Conservation (phyloP, 163 green algal species). For the Scenedesmus sp. region DNA sequence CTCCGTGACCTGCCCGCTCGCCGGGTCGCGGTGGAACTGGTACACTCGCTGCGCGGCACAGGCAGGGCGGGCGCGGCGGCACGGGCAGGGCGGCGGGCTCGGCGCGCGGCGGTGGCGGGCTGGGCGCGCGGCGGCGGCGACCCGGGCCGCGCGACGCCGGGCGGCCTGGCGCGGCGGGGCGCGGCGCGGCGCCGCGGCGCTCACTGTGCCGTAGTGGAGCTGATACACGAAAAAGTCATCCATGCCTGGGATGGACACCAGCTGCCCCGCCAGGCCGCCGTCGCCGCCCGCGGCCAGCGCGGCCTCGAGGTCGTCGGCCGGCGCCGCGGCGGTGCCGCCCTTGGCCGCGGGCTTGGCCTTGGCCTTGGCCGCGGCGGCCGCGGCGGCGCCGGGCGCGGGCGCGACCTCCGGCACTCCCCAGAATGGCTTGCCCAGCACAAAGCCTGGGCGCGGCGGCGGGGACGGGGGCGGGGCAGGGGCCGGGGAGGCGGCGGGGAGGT, state of each 20-base stretch:
- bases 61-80: neutral
- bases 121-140: neutral
- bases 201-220: slow-evolving; percentile 61
- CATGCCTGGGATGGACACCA: slow-evolving; percentile 37
- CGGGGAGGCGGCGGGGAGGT: no score
- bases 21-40: slow-evolving; percentile 50
- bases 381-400: neutral
- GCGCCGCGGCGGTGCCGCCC: neutral
- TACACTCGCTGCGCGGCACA: slow-evolving; percentile 48
- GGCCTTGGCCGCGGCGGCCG: neutral
- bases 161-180: no score
- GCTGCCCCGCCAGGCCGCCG: neutral
- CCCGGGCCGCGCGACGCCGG: no score
- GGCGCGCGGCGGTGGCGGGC: no score
- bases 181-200: no score
- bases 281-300: neutral
- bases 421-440: slow-evolving; percentile 49
- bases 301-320: neutral
- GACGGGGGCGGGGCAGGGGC: no score
- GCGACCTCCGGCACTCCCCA: slow-evolving; percentile 4
- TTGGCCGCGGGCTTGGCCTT: neutral
- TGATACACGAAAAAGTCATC: slow-evolving; percentile 61
- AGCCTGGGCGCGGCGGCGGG: slow-evolving; percentile 4
- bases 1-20: slow-evolving; percentile 34
- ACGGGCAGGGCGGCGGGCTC: neutral